Conservation (phyloP, 2,329 filamentous ascomycete genomes). For the Aureobasidium sp. region DNA sequence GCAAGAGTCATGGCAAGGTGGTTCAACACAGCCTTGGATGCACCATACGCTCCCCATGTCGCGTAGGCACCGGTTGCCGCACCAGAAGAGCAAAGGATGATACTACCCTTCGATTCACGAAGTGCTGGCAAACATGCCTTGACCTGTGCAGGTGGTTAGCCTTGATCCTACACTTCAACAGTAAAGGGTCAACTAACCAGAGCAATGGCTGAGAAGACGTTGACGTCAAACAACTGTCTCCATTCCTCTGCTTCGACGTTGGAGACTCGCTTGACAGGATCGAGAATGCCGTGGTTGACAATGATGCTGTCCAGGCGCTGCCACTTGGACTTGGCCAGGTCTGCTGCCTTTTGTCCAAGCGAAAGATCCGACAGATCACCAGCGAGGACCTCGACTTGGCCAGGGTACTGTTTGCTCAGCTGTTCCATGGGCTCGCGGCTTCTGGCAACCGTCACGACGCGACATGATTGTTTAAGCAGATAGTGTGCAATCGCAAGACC, state of each 20-base stretch:
- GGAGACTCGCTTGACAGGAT: conserved; percentile 64
- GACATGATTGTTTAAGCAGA: conserved; percentile 49
- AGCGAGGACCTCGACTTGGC: conserved; percentile 49
- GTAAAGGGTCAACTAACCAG: conserved; percentile 51
- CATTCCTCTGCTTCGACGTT: conserved; percentile 66
- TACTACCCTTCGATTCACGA: conserved; percentile 59
- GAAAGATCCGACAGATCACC: conserved; percentile 51
- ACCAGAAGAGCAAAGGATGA: conserved; percentile 75
- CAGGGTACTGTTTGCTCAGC: conserved; percentile 47
- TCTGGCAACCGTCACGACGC: conserved; percentile 51
- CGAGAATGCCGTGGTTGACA: conserved; percentile 77
- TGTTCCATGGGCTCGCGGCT: conserved; percentile 46
- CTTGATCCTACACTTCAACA: neutral
- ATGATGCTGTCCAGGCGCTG: conserved; percentile 71
- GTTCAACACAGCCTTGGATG: conserved; percentile 76
- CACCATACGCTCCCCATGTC: conserved; percentile 75
- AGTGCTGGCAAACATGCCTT: conserved; percentile 64
- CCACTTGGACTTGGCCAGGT: conserved; percentile 56
- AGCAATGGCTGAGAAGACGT: conserved; percentile 76
- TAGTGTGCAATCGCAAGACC: conserved; percentile 54
- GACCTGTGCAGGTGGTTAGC: conserved; percentile 42
- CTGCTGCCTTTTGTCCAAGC: conserved; percentile 54
- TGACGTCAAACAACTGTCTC: conserved; percentile 69
- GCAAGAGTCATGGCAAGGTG: conserved; percentile 67
- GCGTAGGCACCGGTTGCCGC: conserved; percentile 60